Base-by-base conservation (phyloP, 192 early-diverging fungal genomes). In the Entomortierella parvispora region DNA sequence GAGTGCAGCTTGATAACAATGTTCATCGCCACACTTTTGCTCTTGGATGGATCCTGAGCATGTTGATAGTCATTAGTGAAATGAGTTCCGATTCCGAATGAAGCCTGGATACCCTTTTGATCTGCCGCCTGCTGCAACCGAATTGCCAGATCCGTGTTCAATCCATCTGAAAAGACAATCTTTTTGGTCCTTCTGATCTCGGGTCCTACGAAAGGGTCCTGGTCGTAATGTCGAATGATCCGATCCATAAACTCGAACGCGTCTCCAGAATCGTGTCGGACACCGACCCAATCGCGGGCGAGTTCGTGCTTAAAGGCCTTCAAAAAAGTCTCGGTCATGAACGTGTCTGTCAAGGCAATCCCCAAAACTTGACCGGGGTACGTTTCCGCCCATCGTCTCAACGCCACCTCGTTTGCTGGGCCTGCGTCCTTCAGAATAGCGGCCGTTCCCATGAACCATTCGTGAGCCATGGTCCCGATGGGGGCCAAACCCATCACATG, bases 181-280 rank as follows among this genome's bases (percentile, higher is more conserved):
- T 54, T 69, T 65, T 92, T 93, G n/a, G 76, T 83, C 29, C 57
- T 70, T 11, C 74, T 28, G 45, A 62, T 2, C 26, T 68, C 60
- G 2, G 60, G 40, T 0, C 74, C 74, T 0, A 77, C 65, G 7
- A 40, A 25, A 0, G 87, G 85, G 53, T 90, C 88, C 45, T 90
- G 81, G 14, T 87, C 89, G 71, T 92, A 93, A 44, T 91, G 90
- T 3, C 76, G 52, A 17, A 83, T 80, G 25, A 91, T 88, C 15
- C 57, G 47, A 6, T 84, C 69, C n/a, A 89, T 81, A 65, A 91
- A 94, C 28, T 69, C 64, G 22, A 82, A 67, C 3, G 93, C 83
- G 59, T 90, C 86, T 4, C 93, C 93, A 51, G 90, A 92, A 57
- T 94, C 93, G 49, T 94, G 93, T 3, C 92, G 87, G 2, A 93